A percentile compares a stretch with the other conserved stretches of the same genome.
Evolutionary conservation across 2,329 filamentous ascomycete genomes (phyloP).

Genomic region (Cladosporium colombiae): DNA sequence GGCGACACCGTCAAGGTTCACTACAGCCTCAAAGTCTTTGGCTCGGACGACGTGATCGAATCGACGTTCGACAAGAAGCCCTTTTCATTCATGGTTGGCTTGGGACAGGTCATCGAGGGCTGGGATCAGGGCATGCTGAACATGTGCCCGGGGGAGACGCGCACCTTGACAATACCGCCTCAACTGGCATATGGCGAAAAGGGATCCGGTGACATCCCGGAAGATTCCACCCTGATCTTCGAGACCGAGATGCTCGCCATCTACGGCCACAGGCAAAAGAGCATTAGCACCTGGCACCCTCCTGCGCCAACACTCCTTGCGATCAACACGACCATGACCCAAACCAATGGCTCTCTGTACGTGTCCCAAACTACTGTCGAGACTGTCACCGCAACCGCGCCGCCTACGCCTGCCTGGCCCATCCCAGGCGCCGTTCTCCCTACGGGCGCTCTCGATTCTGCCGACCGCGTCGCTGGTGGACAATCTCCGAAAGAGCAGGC

Average conservation of each 20-base stretch:
- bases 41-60: conserved; percentile 60
- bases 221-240: conserved; percentile 80
- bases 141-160: conserved; percentile 97
- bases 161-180: conserved; percentile 84
- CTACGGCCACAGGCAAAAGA: conserved; percentile 60
- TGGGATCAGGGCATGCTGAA: conserved; percentile 91
- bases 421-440: conserved; percentile 3
- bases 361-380: conserved; percentile 7
- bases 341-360: conserved; percentile 12
- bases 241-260: conserved; percentile 89
- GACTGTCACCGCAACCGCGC: conserved; percentile 31
- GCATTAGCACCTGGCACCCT: conserved; percentile 10
- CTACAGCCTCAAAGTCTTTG: conserved; percentile 79
- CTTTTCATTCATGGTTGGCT: conserved; percentile 76
- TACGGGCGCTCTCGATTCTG: conserved; percentile 6
- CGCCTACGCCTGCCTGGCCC: conserved; percentile 23
- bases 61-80: conserved; percentile 76
- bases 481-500: conserved; percentile 47
- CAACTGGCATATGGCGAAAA: conserved; percentile 78
- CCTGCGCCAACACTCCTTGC: conserved; percentile 8
- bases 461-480: conserved; percentile 23
- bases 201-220: conserved; percentile 82
- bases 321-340: conserved; percentile 15
- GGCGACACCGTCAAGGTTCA: conserved; percentile 85
- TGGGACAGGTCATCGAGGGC: conserved; percentile 89